Evolutionary conservation across 768 basidiomycete genomes (phyloP).

Genomic region (Phaeotremella fagi): DNA sequence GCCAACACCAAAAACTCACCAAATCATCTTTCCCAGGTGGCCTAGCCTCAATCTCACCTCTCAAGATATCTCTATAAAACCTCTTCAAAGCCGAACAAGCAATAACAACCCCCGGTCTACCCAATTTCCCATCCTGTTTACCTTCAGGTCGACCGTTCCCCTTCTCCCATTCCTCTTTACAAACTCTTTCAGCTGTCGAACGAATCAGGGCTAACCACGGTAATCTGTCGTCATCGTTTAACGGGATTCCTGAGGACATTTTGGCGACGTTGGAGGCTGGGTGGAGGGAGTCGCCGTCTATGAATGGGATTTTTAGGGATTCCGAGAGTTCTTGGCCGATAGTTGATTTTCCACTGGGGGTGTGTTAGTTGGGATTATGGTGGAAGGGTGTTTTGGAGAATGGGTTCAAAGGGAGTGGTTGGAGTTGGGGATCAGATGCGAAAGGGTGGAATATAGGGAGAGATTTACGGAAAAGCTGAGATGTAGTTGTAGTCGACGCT

Average conservation of each 20-base stretch:
- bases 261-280: conserved; percentile 75
- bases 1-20: conserved; percentile 25
- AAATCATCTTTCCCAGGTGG: conserved; percentile 34
- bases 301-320: conserved; percentile 64
- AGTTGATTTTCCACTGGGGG: conserved; percentile 47
- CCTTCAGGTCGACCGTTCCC: conserved; percentile 14
- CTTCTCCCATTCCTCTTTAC: conserved; percentile 38
- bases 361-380: background rate
- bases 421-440: too few relatives aligned
- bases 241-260: conserved; percentile 70
- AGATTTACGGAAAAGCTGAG: too few relatives aligned
- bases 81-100: conserved; percentile 80
- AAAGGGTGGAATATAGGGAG: too few relatives aligned
- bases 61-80: conserved; percentile 73
- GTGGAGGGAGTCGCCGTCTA: conserved; percentile 87
- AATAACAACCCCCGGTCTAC: conserved; percentile 62
- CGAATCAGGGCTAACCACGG: conserved; percentile 81
- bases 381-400: background rate
- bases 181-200: conserved; percentile 56
- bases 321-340: conserved; percentile 62
- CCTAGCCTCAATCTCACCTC: conserved; percentile 54
- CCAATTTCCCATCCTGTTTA: conserved; percentile 22
- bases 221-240: conserved; percentile 74
- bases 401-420: background rate
- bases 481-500: too few relatives aligned